phyloP scores from a whole-genome alignment of 257 asterid genomes.

The Nicotiana sylvestris region DNA sequence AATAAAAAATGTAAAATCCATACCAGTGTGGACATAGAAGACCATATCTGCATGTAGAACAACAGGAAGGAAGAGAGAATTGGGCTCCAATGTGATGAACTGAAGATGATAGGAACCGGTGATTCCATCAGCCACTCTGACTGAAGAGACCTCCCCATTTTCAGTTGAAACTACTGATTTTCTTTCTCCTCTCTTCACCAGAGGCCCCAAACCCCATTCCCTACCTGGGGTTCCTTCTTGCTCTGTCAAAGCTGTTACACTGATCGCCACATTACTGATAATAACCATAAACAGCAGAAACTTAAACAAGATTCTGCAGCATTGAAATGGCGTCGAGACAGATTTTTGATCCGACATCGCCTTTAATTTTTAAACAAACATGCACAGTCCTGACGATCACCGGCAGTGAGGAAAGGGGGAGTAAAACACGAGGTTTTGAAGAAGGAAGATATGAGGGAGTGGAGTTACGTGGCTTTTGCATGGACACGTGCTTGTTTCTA shows the following conservation, averaged over 20 bases:
- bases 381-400: not conserved
- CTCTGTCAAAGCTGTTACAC: not conserved
- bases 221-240: constrained; percentile 9
- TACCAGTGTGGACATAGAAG: constrained; percentile 88
- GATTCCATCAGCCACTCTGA: constrained; percentile 24
- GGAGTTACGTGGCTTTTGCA: constrained; percentile 66
- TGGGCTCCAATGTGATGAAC: constrained; percentile 81
- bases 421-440: not conserved
- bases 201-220: constrained; percentile 17
- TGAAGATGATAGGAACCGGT: constrained; percentile 54
- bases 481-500: constrained; percentile 30
- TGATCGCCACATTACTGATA: not conserved
- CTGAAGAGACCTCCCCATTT: constrained; percentile 62
- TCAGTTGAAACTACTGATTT: constrained; percentile 37
- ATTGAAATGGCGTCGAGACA: not conserved
- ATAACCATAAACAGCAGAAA: not conserved
- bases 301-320: not conserved
- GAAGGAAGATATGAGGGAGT: not conserved
- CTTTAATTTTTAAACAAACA: not conserved
- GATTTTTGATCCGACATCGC: not conserved
- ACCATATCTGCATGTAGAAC: constrained; percentile 69
- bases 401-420: not conserved
- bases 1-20: not conserved
- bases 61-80: constrained; percentile 71
- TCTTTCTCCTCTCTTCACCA: constrained; percentile 45